Base-by-base conservation (phyloP, 768 basidiomycete species). In the Hericium alpestre region DNA sequence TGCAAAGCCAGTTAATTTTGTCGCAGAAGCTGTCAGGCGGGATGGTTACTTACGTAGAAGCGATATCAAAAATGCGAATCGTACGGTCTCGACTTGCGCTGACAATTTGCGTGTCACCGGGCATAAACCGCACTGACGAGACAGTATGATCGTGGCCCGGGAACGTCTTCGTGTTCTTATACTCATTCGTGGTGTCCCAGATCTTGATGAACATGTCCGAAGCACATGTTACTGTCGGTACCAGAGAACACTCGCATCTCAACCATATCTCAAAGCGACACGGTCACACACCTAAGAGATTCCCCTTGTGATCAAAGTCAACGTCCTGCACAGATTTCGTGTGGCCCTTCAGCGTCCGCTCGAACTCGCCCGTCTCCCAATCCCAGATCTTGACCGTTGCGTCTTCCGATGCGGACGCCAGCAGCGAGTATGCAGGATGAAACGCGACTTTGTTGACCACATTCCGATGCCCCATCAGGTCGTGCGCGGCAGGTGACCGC, bases 331-430 rank as follows among this genome's bases (percentile, higher is more conserved):
- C 79, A 15, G 73, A 73, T 62, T 78, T 78, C 20, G 81, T 82
- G 67, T 83, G 81, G 4, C 80, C 80, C 63, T 81, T 81, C 25
- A 82, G 65, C 40, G 81, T 82, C 59, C 78, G 63, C 65, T 82
- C 81, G 59, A 81, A 75, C 55, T 82, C 80, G 40, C 81, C 81
- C 13, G 75, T 75, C 66, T 82, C 80, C 79, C 79, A 82, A 61
- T 83, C 81, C 80, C 80, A 82, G 5, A 82, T 72, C 69, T 81
- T 82, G 53, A 83, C 69, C 20, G 72, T 80, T 46, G 76, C 66
- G 63, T 83, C 81, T 50, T 80, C 80, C 58, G 76, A 78, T 16
- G 79, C 79, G n/a, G 73, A 75, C 1, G 75, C 81, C 22, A 82
- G 51, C 2, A 73, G 67, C 39, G 72, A 77, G 71, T 76, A 82